Conservation (phyloP, 1,284 basidiomycete species). For the Stygiomarasmius scandens region DNA sequence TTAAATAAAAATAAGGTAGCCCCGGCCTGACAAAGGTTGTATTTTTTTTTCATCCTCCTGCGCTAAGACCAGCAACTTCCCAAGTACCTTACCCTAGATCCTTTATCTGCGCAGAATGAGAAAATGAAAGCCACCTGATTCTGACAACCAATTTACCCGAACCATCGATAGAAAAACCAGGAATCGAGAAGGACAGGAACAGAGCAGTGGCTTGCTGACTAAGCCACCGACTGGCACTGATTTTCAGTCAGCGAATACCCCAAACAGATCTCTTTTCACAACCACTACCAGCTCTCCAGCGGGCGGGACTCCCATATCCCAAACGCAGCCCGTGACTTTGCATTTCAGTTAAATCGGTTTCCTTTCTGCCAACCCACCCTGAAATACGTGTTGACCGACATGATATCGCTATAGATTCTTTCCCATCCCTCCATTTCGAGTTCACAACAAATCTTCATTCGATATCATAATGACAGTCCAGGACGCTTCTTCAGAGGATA, state of each 20-base stretch:
- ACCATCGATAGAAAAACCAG: not conserved
- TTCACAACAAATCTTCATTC: conserved; percentile 15
- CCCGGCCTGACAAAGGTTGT: too few species aligned
- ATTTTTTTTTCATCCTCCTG: too few species aligned
- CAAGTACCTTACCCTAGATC: too few species aligned
- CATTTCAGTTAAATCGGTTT: conserved; percentile 16
- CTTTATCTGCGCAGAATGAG: too few species aligned
- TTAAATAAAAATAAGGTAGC: too few species aligned
- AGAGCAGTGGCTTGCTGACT: too few species aligned
- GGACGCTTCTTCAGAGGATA: conserved; percentile 47
- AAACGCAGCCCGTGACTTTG: conserved; percentile 8
- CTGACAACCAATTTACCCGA: too few species aligned
- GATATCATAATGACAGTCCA: conserved; percentile 40
- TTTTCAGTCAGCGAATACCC: not conserved
- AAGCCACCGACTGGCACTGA: not conserved
- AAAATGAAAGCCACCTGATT: too few species aligned
- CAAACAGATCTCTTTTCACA: not conserved
- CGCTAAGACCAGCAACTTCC: too few species aligned
- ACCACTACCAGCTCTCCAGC: conserved; percentile 3
- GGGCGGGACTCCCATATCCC: conserved; percentile 12
- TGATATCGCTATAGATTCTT: conserved; percentile 18
- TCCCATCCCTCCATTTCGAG: conserved; percentile 7
- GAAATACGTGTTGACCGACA: conserved; percentile 18
- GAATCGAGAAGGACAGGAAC: too few species aligned
- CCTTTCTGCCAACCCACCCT: conserved; percentile 11